phyloP scores from a whole-genome alignment of 78 protist species.

The Reticulomyxa filosa region DNA sequence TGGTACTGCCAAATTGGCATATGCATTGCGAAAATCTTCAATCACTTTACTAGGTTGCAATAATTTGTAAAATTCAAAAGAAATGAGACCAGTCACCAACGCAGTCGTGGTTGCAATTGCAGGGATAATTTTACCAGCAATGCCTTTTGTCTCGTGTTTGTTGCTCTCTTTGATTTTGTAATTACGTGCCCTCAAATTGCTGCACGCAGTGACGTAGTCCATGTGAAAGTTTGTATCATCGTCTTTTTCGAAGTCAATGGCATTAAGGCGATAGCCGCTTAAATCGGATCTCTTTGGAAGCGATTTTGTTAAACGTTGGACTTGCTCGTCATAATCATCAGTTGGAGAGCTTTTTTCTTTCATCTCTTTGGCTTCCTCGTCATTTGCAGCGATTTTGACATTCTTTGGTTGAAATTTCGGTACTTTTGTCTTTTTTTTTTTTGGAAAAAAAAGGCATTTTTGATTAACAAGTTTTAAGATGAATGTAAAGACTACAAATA shows the following conservation, averaged over 20 bases:
- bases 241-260: constrained; percentile 52
- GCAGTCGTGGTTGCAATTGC: constrained; percentile 99
- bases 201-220: constrained; percentile 78
- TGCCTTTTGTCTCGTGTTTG: constrained; percentile 47
- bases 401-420: not conserved
- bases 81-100: constrained; percentile 73
- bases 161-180: constrained; percentile 49
- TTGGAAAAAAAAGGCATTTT: too few species aligned
- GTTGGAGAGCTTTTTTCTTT: not conserved
- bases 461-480: too few species aligned
- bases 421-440: too few species aligned
- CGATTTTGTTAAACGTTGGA: not conserved
- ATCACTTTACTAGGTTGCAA: too few species aligned
- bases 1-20: not conserved
- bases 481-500: too few species aligned
- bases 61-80: constrained; percentile 70
- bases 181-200: constrained; percentile 90
- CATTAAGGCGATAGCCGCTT: constrained; percentile 4
- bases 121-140: constrained; percentile 98
- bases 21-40: not conserved
- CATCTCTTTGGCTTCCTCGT: too few species aligned
- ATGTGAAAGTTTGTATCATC: constrained; percentile 96
- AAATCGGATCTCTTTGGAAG: not conserved
- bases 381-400: not conserved
- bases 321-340: not conserved